These are phyloP conservation scores for Lactifluus subvellereus DNA, from an alignment of 768 basidiomycete species.

Conservation along the genomic window DNA sequence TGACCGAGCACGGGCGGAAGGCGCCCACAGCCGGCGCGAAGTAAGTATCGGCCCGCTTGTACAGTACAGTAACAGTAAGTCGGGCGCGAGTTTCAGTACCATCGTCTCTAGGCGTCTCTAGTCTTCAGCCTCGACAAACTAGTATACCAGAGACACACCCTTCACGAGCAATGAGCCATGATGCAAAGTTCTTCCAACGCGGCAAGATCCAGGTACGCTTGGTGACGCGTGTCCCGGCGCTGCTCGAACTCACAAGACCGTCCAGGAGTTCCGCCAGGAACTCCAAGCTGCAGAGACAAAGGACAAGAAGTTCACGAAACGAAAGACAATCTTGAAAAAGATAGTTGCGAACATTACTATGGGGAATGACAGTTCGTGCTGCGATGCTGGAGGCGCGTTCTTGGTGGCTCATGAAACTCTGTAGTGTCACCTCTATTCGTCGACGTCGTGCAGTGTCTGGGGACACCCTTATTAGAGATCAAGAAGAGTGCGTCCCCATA, in stretches of 20 bases:
- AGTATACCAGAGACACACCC: not conserved
- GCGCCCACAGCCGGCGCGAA: no score
- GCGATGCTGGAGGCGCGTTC: constrained; percentile 8
- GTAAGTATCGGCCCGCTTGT: no score
- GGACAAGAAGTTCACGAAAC: constrained; percentile 93
- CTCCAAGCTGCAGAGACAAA: constrained; percentile 87
- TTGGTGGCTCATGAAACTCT: constrained; percentile 23
- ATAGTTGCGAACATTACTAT: constrained; percentile 99
- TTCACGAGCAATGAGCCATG: constrained; percentile 47
- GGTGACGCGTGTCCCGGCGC: constrained; percentile 3
- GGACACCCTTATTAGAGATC: constrained; percentile 93
- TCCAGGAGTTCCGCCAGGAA: constrained; percentile 84
- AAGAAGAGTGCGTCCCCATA: constrained; percentile 82
- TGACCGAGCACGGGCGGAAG: not conserved
- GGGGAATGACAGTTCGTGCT: constrained; percentile 92
- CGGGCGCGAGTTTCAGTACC: no score
- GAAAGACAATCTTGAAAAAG: constrained; percentile 94
- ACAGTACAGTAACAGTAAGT: no score
- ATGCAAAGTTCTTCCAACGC: constrained; percentile 88
- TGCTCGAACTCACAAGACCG: constrained; percentile 15
- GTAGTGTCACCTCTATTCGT: constrained; percentile 90
- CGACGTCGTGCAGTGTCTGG: constrained; percentile 92
- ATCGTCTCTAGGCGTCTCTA: no score
- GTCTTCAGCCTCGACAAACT: not conserved
- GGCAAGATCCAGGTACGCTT: constrained; percentile 82